Evolutionary conservation across 331 rosid species (phyloP).

Genomic region (Malus hybrid): DNA sequence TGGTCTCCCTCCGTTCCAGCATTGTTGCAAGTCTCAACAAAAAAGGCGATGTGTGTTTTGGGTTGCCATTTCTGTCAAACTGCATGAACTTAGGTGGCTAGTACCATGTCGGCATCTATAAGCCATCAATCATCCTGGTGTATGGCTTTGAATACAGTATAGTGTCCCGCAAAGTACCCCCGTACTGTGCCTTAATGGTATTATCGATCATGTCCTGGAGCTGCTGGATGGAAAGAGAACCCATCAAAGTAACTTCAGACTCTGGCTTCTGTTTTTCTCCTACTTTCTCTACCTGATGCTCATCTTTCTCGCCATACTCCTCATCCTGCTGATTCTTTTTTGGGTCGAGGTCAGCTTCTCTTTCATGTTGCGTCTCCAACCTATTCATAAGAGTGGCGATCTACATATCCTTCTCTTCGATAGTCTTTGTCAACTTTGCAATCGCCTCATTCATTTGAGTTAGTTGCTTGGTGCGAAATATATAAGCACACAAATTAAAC

Average conservation of each 20-base stretch:
- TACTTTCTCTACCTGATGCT: not conserved
- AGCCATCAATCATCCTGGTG: not conserved
- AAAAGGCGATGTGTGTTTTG: not conserved
- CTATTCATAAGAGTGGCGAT: not conserved
- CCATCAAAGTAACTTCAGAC: not conserved
- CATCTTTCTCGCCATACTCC: accelerated
- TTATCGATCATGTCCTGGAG: not conserved
- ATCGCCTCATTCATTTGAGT: not conserved
- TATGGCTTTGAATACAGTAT: not conserved
- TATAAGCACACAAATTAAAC: no score
- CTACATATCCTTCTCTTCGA: not conserved
- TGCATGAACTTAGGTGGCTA: not conserved
- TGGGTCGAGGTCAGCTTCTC: accelerated
- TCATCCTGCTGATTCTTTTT: accelerated
- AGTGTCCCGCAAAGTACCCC: not conserved
- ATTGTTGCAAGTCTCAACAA: not conserved
- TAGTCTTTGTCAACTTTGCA: not conserved
- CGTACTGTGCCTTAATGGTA: accelerated
- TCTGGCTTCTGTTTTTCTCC: not conserved
- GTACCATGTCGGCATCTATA: accelerated
- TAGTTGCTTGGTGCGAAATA: no score
- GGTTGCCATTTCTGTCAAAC: not conserved
- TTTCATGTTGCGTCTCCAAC: not conserved
- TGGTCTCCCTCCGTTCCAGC: accelerated
- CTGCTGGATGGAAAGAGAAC: not conserved